Evolutionary conservation across 148 eudicot genomes (phyloP).

Genomic region (Gaultheria prostrata): DNA sequence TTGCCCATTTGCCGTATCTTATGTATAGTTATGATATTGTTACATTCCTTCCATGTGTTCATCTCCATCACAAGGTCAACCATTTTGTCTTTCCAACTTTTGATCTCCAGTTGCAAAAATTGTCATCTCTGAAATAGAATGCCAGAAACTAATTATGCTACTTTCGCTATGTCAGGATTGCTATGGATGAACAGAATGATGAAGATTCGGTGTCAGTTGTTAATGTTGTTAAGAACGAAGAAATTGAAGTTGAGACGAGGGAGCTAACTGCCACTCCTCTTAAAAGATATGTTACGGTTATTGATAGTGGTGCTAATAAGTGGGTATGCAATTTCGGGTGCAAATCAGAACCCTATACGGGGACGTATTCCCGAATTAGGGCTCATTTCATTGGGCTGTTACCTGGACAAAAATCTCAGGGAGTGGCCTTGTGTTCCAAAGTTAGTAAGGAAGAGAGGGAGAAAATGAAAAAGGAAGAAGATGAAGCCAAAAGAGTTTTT

Average conservation of each 20-base stretch:
- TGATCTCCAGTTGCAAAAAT: neutral
- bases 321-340: constrained; percentile 13
- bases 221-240: neutral
- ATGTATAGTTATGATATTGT: no score
- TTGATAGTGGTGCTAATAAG: neutral
- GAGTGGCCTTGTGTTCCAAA: constrained; percentile 7
- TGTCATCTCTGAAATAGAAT: neutral
- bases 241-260: neutral
- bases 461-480: constrained; percentile 9
- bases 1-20: no score
- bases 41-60: no score
- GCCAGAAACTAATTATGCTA: neutral
- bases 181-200: constrained; percentile 10
- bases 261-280: constrained; percentile 15
- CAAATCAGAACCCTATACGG: constrained; percentile 12
- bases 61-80: no score
- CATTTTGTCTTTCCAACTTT: neutral
- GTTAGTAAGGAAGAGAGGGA: neutral
- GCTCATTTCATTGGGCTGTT: constrained; percentile 10
- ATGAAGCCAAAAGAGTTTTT: constrained; percentile 15
- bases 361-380: constrained; percentile 10
- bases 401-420: constrained; percentile 1
- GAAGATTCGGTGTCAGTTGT: neutral
- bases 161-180: neutral
- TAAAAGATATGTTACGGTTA: neutral